Base-by-base conservation (phyloP, 768 basidiomycete genomes). In the Phanerodontia chrysosporium region DNA sequence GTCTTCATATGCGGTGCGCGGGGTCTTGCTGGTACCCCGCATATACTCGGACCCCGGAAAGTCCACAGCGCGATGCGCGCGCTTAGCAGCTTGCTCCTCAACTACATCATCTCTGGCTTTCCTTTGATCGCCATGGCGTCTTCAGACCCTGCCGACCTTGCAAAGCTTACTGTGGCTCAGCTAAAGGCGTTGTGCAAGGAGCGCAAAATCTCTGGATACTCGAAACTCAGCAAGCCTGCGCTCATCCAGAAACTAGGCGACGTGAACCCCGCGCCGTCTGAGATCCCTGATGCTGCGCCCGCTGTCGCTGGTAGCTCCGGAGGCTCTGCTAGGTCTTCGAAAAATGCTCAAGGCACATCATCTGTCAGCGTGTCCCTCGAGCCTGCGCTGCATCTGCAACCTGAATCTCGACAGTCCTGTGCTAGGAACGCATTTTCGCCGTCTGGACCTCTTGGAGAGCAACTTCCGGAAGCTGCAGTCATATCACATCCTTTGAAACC, bases 151-250 rank as follows among this genome's bases (percentile, higher is more conserved):
- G 32, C 2, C 14, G 45, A 18, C 21, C 44, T 62, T 35, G 62
- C 69, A 12, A 80, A 73, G 53, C 68, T 86, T 1, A 87, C 83
- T 10, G 18, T 51, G 28, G 69, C 83, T 21, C 84, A 86, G 62
- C 77, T 92, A 21, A 89, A 83, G 66, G 77, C 77, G 3, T 59
- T 90, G 14, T 91, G 87, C 71, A 90, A 87, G 67, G 86, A 85
- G 52, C 78, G 72, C 56, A 74, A 78, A 22, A 73, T 90, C 25
- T 66, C 75, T 45, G 86, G 85, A 0, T 90, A 88, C 67, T 87
- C 87, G 10, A 91, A 86, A 67, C 79, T 89, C 21, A 67, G 71
- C 42, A 90, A 90, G 69, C 71, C 74, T 53, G 80, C 74, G 0
- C 75, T 90, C 36, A 69, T 90, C 28, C 74, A 76, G 59, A 86